phyloP scores from a whole-genome alignment of 257 asterid species.

The Solanum tarijense region DNA sequence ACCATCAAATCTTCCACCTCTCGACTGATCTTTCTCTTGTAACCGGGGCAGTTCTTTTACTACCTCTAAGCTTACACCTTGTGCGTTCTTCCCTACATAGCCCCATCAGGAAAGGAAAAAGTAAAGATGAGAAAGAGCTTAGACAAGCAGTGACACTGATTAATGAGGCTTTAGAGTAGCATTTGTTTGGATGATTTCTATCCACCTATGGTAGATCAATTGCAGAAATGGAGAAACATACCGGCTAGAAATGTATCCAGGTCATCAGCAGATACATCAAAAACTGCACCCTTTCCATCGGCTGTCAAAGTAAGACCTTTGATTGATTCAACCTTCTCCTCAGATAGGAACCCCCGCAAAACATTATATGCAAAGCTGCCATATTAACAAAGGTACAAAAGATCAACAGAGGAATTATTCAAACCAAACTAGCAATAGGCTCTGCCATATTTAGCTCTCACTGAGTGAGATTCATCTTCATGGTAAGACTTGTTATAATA shows the following conservation, averaged over 20 bases:
- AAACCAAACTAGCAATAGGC: background rate
- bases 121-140: background rate
- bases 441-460: background rate
- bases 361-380: slow-evolving; percentile 57
- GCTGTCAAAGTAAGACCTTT: slow-evolving; percentile 81
- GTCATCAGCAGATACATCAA: slow-evolving; percentile 66
- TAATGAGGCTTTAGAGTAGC: background rate
- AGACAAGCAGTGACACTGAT: background rate
- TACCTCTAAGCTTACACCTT: slow-evolving; percentile 54
- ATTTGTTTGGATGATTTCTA: background rate
- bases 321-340: slow-evolving; percentile 75
- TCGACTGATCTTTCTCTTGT: slow-evolving; percentile 56
- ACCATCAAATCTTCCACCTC: slow-evolving; percentile 40
- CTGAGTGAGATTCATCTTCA: background rate
- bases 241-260: slow-evolving; percentile 63
- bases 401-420: background rate
- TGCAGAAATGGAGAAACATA: slow-evolving; percentile 13
- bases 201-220: background rate
- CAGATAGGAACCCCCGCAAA: slow-evolving; percentile 74
- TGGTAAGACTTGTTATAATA: background rate
- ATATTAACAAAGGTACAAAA: background rate
- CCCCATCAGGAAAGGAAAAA: background rate
- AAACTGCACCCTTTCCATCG: slow-evolving; percentile 86
- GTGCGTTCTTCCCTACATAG: slow-evolving; percentile 50
- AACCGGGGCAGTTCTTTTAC: slow-evolving; percentile 53